phyloP scores from a whole-genome alignment of 192 early-diverging fungal genomes.

The Coemansia sp. region DNA sequence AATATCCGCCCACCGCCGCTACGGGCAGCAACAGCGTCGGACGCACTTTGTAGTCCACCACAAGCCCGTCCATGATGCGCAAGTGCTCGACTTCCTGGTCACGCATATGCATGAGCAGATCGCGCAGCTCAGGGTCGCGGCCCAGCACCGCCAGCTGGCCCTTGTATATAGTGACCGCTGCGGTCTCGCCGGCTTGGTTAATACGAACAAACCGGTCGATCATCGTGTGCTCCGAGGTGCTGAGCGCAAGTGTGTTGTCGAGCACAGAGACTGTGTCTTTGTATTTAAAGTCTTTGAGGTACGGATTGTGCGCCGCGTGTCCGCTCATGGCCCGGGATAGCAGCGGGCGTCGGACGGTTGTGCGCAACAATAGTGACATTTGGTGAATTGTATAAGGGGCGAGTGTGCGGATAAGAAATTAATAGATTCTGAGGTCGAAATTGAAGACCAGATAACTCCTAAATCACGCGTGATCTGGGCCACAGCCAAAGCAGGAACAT shows the following conservation, averaged over 20 bases:
- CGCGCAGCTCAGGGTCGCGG: constrained; percentile 63
- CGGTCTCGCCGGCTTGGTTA: constrained; percentile 95
- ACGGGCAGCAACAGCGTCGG: constrained; percentile 83
- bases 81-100: constrained; percentile 91
- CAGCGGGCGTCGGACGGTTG: background rate
- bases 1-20: constrained; percentile 84
- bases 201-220: constrained; percentile 85
- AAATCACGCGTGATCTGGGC: too few species aligned
- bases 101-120: constrained; percentile 89
- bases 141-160: constrained; percentile 86
- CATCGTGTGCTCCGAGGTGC: constrained; percentile 56
- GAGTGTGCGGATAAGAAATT: too few species aligned
- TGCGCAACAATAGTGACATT: constrained; percentile 7
- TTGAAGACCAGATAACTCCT: too few species aligned
- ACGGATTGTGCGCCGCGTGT: constrained; percentile 42
- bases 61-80: constrained; percentile 71
- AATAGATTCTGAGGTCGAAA: too few species aligned
- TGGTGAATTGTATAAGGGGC: too few species aligned
- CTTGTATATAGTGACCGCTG: constrained; percentile 93
- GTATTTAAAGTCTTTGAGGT: constrained; percentile 40
- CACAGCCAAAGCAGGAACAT: too few species aligned
- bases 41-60: constrained; percentile 75
- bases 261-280: constrained; percentile 30
- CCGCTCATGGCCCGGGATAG: constrained; percentile 25
- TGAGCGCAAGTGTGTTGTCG: constrained; percentile 38